Evolutionary conservation across 2,329 filamentous ascomycete species (phyloP).

Genomic region (Pseudohalonectria lignicola): DNA sequence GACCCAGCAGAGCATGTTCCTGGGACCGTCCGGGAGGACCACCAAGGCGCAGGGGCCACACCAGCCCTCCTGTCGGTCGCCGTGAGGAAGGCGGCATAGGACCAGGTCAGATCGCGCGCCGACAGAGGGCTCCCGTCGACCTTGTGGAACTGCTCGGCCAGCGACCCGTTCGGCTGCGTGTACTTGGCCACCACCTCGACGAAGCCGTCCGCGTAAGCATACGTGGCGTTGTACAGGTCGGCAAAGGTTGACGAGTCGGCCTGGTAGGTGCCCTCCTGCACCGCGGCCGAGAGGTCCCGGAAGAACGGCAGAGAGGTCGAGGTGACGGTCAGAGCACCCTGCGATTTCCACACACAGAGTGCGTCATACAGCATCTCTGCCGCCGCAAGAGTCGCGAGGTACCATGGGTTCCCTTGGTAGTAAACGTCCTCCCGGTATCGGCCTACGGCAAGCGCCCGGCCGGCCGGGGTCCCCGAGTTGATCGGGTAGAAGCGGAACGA

Average conservation of each 20-base stretch:
- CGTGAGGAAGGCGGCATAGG: slow-evolving; percentile 59
- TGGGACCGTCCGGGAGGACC: slow-evolving; percentile 35
- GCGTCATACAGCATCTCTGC: slow-evolving; percentile 75
- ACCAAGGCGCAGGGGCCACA: slow-evolving; percentile 46
- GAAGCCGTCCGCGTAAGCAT: slow-evolving; percentile 49
- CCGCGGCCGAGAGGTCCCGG: slow-evolving; percentile 47
- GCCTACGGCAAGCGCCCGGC: slow-evolving; percentile 50
- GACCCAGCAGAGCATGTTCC: slow-evolving; percentile 34
- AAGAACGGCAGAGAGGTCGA: slow-evolving; percentile 61
- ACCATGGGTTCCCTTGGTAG: slow-evolving; percentile 74
- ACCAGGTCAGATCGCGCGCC: slow-evolving; percentile 61
- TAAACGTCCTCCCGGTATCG: slow-evolving; percentile 65
- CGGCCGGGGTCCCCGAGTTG: slow-evolving; percentile 53
- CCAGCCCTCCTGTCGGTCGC: slow-evolving; percentile 45
- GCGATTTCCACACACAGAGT: slow-evolving; percentile 56
- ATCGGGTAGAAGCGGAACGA: slow-evolving; percentile 65
- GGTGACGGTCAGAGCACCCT: slow-evolving; percentile 54
- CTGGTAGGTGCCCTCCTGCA: slow-evolving; percentile 51
- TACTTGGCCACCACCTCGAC: slow-evolving; percentile 52
- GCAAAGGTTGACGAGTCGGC: slow-evolving; percentile 34
- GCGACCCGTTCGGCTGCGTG: slow-evolving; percentile 46
- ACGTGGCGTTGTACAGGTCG: slow-evolving; percentile 44
- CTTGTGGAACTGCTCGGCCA: slow-evolving; percentile 57
- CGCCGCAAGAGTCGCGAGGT: slow-evolving; percentile 63
- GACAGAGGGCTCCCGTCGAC: slow-evolving; percentile 43